Percentiles rank a stretch among this genome's conserved stretches.
Evolutionary conservation across 768 basidiomycete species (phyloP).

Genomic region (Kondoa subrosea): DNA sequence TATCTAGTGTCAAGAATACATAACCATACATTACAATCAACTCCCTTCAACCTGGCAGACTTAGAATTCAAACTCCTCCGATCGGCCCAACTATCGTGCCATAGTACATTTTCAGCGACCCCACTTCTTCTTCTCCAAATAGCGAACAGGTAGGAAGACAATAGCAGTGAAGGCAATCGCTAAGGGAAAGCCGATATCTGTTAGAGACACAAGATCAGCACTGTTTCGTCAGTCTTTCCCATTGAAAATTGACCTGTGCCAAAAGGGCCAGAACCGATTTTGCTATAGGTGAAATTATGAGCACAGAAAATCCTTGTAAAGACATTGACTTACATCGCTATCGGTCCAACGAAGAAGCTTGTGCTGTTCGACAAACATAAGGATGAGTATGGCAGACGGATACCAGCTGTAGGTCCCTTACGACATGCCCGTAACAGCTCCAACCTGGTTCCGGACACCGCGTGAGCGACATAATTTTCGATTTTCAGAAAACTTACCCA

Average conservation of each 20-base stretch:
- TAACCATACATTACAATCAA: too few relatives aligned
- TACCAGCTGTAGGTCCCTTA: conserved; percentile 25
- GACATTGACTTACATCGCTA: conserved; percentile 23
- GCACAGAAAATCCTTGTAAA: conserved; percentile 16
- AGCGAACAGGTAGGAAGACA: conserved; percentile 20
- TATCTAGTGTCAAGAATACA: too few relatives aligned
- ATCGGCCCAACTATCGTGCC: too few relatives aligned
- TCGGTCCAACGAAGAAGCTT: conserved; percentile 14
- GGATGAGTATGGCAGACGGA: conserved; percentile 27
- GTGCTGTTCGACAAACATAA: neutral
- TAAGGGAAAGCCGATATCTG: conserved; percentile 35
- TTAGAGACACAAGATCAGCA: neutral
- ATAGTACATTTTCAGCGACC: conserved; percentile 16
- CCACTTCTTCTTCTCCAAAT: conserved; percentile 16
- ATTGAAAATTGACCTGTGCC: conserved; percentile 26
- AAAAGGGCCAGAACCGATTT: too few relatives aligned
- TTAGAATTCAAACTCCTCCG: too few relatives aligned
- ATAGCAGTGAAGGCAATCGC: conserved; percentile 20
- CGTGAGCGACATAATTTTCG: neutral
- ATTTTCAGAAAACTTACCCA: conserved; percentile 16
- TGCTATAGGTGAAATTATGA: too few relatives aligned
- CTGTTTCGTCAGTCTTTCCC: neutral
- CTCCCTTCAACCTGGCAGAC: too few relatives aligned
- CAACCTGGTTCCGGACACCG: conserved; percentile 23
- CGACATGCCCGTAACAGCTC: conserved; percentile 35